phyloP scores from a whole-genome alignment of 2,329 filamentous ascomycete species.

The Sarocladium oryzae region DNA sequence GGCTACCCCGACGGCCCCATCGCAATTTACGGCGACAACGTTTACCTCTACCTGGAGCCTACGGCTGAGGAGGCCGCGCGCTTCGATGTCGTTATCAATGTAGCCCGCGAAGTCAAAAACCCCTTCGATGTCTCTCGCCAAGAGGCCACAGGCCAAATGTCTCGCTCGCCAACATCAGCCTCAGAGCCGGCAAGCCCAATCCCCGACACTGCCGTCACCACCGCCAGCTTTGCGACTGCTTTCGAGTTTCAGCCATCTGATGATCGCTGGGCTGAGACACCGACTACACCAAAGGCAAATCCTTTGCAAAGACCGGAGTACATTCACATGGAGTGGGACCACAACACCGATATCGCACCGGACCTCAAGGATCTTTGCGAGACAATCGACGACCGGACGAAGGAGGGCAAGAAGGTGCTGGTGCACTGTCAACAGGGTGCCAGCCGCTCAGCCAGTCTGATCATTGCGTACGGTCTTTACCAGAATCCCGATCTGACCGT shows the following conservation, averaged over 20 bases:
- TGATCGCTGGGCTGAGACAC: slow-evolving; percentile 34
- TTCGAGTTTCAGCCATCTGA: slow-evolving; percentile 47
- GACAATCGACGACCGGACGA: slow-evolving; percentile 65
- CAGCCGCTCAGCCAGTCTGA: slow-evolving; percentile 76
- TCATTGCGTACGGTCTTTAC: slow-evolving; percentile 80
- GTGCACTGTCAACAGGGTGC: slow-evolving; percentile 84
- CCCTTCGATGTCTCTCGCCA: slow-evolving; percentile 49
- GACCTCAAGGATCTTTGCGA: slow-evolving; percentile 72
- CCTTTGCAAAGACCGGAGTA: slow-evolving; percentile 60
- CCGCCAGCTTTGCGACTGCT: slow-evolving; percentile 53
- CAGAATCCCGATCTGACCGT: slow-evolving; percentile 70
- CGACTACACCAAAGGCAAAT: slow-evolving; percentile 30
- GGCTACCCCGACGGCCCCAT: slow-evolving; percentile 79
- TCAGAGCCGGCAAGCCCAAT: slow-evolving; percentile 32
- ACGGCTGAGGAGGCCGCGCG: slow-evolving; percentile 68
- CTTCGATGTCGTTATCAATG: slow-evolving; percentile 81
- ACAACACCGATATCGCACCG: slow-evolving; percentile 77
- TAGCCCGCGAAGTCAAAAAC: slow-evolving; percentile 74
- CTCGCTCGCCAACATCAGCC: slow-evolving; percentile 18
- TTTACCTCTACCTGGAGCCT: slow-evolving; percentile 75
- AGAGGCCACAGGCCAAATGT: background rate
- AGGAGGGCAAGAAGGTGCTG: slow-evolving; percentile 69
- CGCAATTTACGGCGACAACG: slow-evolving; percentile 70
- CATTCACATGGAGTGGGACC: slow-evolving; percentile 82
- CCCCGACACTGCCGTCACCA: slow-evolving; percentile 50